phyloP scores from a whole-genome alignment of 257 asterid genomes.

The Przewalskia tangutica region DNA sequence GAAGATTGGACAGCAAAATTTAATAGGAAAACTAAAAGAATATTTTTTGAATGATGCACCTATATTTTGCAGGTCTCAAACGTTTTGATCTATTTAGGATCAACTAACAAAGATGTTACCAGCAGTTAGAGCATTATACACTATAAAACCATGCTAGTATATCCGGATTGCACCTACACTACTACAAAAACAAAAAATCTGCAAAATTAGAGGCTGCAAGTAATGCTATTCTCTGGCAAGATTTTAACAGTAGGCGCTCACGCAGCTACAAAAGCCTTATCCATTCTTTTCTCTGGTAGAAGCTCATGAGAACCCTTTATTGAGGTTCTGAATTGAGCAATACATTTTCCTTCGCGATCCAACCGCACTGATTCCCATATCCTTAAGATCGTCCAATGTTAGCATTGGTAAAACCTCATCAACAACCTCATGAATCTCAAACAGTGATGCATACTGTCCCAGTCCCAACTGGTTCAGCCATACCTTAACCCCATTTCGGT shows the following conservation, averaged over 20 bases:
- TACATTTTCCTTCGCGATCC: constrained; percentile 84
- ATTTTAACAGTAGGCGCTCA: background rate
- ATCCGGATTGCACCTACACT: background rate
- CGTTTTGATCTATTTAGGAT: background rate
- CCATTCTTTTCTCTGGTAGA: background rate
- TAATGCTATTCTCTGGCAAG: background rate
- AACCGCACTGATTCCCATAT: constrained; percentile 83
- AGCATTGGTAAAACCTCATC: constrained; percentile 73
- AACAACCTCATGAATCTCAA: constrained; percentile 50
- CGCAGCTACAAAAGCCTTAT: background rate
- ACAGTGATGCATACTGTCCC: constrained; percentile 1
- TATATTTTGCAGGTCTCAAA: background rate
- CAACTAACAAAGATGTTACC: background rate
- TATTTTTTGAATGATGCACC: background rate
- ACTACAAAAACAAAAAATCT: background rate
- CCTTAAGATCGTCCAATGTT: constrained; percentile 87
- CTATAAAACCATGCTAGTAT: background rate
- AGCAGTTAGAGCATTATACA: background rate
- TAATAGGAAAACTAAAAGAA: background rate
- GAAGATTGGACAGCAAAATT: background rate
- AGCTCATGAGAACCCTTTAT: constrained; percentile 57
- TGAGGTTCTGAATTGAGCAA: constrained; percentile 55
- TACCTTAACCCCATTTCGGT: constrained; percentile 6
- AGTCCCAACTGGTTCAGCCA: constrained; percentile 10
- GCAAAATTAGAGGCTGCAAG: background rate